phyloP scores from a whole-genome alignment of 305 asterid genomes.

The Salvia sclarea region DNA sequence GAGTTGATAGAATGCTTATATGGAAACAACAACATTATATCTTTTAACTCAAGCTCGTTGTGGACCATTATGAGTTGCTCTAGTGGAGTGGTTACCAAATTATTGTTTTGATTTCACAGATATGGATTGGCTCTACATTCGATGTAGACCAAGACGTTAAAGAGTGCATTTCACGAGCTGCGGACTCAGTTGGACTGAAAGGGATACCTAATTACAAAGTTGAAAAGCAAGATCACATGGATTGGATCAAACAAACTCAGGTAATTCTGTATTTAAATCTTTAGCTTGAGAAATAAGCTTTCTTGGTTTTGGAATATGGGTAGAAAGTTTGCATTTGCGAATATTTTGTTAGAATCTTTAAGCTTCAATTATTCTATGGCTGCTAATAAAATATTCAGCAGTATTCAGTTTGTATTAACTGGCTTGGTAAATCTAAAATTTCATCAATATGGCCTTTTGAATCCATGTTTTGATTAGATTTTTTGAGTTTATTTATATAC shows the following conservation, averaged over 20 bases:
- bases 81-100: slow-evolving; percentile 18
- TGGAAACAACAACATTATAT: background rate
- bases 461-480: background rate
- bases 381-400: background rate
- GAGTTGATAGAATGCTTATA: too few relatives aligned
- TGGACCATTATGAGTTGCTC: slow-evolving; percentile 16
- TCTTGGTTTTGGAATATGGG: slow-evolving; percentile 2
- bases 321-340: background rate
- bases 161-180: slow-evolving; percentile 72
- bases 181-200: slow-evolving; percentile 75
- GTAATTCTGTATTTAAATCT: slow-evolving; percentile 32
- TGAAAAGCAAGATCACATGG: slow-evolving; percentile 62
- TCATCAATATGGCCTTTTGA: too few relatives aligned
- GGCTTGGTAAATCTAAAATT: background rate
- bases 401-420: background rate
- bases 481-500: too few relatives aligned
- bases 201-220: slow-evolving; percentile 62
- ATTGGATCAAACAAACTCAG: slow-evolving; percentile 81
- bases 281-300: background rate
- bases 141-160: slow-evolving; percentile 64
- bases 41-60: slow-evolving; percentile 1
- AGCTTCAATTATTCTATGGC: slow-evolving; percentile 2
- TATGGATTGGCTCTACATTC: slow-evolving; percentile 66
- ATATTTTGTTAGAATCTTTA: background rate
- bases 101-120: slow-evolving; percentile 38